These are phyloP conservation scores for Auricularia auricula-judae DNA, from an alignment of 768 basidiomycete genomes.

Conservation along the genomic window DNA sequence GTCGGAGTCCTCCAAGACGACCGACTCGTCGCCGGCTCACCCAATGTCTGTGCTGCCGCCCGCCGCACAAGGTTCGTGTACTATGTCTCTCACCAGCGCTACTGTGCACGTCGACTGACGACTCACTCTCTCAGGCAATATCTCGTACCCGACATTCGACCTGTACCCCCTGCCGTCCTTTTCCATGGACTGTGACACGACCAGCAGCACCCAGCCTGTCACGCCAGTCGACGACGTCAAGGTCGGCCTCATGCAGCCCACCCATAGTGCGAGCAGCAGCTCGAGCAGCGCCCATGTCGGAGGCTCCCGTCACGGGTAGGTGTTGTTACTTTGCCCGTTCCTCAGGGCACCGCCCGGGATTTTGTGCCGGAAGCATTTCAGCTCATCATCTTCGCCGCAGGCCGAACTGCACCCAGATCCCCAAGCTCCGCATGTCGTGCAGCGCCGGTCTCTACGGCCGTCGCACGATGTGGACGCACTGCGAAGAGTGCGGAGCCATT, in stretches of 20 bases:
- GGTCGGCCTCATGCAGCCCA: slow-evolving; percentile 62
- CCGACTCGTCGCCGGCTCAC: neutral
- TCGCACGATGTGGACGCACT: slow-evolving; percentile 79
- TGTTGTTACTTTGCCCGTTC: slow-evolving; percentile 3
- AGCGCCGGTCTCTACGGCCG: slow-evolving; percentile 57
- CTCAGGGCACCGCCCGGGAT: neutral
- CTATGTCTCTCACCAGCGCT: neutral
- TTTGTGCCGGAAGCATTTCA: neutral
- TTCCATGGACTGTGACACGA: slow-evolving; percentile 15
- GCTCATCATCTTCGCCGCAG: slow-evolving; percentile 21
- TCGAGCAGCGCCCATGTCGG: neutral
- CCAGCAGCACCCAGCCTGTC: neutral
- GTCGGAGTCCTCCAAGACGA: neutral
- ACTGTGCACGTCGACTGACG: neutral
- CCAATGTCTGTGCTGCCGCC: neutral
- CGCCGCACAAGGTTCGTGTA: slow-evolving; percentile 1
- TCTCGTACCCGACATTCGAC: slow-evolving; percentile 43
- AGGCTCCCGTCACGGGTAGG: slow-evolving; percentile 57
- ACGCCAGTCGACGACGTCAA: slow-evolving; percentile 21
- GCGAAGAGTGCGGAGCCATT: slow-evolving; percentile 81
- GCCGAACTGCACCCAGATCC: slow-evolving; percentile 64
- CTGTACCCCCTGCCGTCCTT: slow-evolving; percentile 47
- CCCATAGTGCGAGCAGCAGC: slow-evolving; percentile 18
- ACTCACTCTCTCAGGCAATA: neutral
- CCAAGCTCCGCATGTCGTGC: slow-evolving; percentile 72